Conservation (phyloP, 139 green algal species). For the Chlorella sp. region DNA sequence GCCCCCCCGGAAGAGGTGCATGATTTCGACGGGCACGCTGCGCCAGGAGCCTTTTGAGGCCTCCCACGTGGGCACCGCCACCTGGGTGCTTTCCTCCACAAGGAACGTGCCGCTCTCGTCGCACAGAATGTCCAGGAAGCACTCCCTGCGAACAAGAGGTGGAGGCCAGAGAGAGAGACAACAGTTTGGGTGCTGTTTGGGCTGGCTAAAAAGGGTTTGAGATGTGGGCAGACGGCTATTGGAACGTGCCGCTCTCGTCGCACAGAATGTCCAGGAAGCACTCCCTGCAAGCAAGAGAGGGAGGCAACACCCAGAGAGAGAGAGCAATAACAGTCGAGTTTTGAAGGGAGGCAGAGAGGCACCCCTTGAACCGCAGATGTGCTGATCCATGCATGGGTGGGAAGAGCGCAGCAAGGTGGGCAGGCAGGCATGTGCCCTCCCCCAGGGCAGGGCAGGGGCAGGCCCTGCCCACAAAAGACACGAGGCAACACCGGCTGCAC, state of each 20-base stretch:
- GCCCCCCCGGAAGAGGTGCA: background rate
- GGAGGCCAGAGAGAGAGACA: background rate
- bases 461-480: background rate
- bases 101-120: constrained; percentile 35
- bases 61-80: constrained; percentile 21
- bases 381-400: too few relatives aligned
- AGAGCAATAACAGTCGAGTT: too few relatives aligned
- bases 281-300: too few relatives aligned
- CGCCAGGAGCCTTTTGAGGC: background rate
- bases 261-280: constrained; percentile 21
- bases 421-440: too few relatives aligned
- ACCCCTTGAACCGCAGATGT: too few relatives aligned
- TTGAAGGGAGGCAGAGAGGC: too few relatives aligned
- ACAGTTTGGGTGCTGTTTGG: background rate
- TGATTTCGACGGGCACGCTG: constrained; percentile 22
- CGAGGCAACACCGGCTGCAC: background rate
- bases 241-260: constrained; percentile 33
- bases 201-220: background rate
- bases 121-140: constrained; percentile 50
- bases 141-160: constrained; percentile 36
- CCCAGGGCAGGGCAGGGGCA: too few relatives aligned
- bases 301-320: too few relatives aligned
- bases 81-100: constrained; percentile 22
- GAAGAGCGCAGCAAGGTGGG: too few relatives aligned
- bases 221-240: too few relatives aligned